Conservation (phyloP, 176 grass and related monocot genomes). For the Triticum urartu region DNA sequence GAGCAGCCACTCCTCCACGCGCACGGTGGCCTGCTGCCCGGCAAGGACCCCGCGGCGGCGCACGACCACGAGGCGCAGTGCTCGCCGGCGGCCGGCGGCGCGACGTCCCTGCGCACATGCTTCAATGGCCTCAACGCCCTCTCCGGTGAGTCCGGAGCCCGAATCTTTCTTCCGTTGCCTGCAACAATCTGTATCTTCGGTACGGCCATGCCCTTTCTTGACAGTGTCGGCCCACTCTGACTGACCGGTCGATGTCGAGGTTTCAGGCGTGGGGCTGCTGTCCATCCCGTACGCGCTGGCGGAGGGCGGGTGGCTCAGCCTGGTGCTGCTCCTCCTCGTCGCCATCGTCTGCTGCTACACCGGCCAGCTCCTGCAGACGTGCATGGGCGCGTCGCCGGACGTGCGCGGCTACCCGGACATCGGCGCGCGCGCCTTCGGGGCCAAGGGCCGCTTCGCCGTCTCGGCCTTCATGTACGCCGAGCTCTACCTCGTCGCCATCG, state of each 20-base stretch:
- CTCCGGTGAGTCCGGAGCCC: conserved; percentile 35
- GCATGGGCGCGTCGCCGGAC: conserved; percentile 47
- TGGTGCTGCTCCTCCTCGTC: conserved; percentile 49
- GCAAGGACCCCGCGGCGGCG: conserved; percentile 12
- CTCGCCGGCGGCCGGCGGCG: conserved; percentile 20
- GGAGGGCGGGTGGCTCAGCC: conserved; percentile 77
- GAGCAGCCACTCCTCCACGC: conserved; percentile 38
- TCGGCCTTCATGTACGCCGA: conserved; percentile 76
- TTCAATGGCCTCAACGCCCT: conserved; percentile 90
- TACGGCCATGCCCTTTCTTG: too few relatives aligned
- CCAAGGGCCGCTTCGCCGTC: conserved; percentile 48
- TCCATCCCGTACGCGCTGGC: conserved; percentile 85
- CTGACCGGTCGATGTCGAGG: too few relatives aligned
- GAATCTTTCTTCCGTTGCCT: background rate
- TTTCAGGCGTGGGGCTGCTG: conserved; percentile 67
- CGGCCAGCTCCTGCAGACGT: conserved; percentile 71
- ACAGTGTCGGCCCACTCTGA: background rate
- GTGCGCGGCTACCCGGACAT: conserved; percentile 67
- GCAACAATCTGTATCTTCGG: background rate
- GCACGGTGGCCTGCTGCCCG: background rate
- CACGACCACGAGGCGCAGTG: conserved; percentile 40
- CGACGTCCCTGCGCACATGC: conserved; percentile 59
- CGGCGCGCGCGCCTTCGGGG: conserved; percentile 60
- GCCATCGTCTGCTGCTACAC: conserved; percentile 73
- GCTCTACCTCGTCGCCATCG: conserved; percentile 81